Conservation (phyloP, 371 early-diverging fungal genomes). For the Zopfochytrium polystomum region DNA sequence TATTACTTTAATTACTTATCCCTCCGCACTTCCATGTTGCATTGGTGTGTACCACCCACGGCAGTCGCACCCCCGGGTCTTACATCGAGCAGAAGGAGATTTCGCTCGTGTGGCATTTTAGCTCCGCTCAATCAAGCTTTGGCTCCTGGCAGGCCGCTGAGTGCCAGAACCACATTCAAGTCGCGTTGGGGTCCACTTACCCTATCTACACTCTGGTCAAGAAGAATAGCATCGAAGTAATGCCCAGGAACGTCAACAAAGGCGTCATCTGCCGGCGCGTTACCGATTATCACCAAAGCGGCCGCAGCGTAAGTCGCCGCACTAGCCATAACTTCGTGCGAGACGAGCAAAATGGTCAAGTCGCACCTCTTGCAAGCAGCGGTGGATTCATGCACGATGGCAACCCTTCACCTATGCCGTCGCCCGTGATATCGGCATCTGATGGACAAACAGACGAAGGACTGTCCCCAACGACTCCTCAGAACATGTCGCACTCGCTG, state of each 20-base stretch:
- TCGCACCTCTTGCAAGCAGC: background rate
- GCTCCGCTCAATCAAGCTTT: conserved; percentile 83
- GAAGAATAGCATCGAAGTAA: conserved; percentile 49
- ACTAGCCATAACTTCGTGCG: background rate
- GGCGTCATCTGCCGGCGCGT: conserved; percentile 58
- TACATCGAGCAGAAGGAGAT: conserved; percentile 81
- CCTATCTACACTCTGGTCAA: conserved; percentile 44
- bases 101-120: conserved; percentile 85
- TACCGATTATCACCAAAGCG: conserved; percentile 47
- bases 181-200: conserved; percentile 53
- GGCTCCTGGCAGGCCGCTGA: conserved; percentile 88
- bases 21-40: background rate
- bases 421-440: background rate
- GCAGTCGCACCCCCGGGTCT: conserved; percentile 83
- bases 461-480: no score
- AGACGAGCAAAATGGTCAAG: background rate
- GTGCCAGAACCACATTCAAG: conserved; percentile 85
- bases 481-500: background rate
- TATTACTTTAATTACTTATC: conserved; percentile 1
- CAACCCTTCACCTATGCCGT: background rate
- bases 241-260: conserved; percentile 68
- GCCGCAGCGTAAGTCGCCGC: conserved; percentile 15
- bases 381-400: background rate
- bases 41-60: background rate
- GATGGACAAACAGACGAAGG: background rate